Percentiles rank a stretch among this genome's conserved stretches.
Evolutionary conservation across 805 yeast genomes (phyloP).

Genomic region (Ogataea methanolica): DNA sequence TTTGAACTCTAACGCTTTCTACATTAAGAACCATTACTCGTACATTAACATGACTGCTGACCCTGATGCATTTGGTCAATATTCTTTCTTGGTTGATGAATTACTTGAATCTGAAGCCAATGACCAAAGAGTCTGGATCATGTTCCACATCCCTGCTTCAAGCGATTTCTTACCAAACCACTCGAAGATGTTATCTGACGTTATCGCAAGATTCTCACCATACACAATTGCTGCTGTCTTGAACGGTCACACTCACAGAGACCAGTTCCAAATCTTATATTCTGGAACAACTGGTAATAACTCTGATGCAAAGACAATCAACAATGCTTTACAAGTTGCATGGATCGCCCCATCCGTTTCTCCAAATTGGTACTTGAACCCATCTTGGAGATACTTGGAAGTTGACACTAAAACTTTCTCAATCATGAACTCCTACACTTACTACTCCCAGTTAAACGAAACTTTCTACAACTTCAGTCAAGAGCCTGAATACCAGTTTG

Average conservation of each 20-base stretch:
- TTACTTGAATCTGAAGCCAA: conserved; percentile 50
- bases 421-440: conserved; percentile 55
- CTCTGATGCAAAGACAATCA: conserved; percentile 31
- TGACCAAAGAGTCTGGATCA: conserved; percentile 65
- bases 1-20: conserved; percentile 64
- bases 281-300: conserved; percentile 35
- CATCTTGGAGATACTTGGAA: conserved; percentile 69
- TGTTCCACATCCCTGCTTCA: conserved; percentile 63
- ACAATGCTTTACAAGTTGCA: conserved; percentile 48
- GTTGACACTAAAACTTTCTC: conserved; percentile 58
- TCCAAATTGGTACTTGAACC: conserved; percentile 55
- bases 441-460: conserved; percentile 54
- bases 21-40: conserved; percentile 56
- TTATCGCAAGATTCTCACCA: conserved; percentile 64
- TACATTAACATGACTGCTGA: conserved; percentile 42
- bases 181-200: conserved; percentile 48
- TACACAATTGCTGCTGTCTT: conserved; percentile 63
- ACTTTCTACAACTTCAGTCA: conserved; percentile 49
- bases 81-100: conserved; percentile 58
- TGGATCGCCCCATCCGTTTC: conserved; percentile 67
- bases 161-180: conserved; percentile 60
- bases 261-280: conserved; percentile 59
- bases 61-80: conserved; percentile 60
- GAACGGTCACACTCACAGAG: conserved; percentile 69
- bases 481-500: conserved; percentile 59